These are phyloP conservation scores for Alternaria burnsii DNA, from an alignment of 2,329 filamentous ascomycete species.

Conservation along the genomic window DNA sequence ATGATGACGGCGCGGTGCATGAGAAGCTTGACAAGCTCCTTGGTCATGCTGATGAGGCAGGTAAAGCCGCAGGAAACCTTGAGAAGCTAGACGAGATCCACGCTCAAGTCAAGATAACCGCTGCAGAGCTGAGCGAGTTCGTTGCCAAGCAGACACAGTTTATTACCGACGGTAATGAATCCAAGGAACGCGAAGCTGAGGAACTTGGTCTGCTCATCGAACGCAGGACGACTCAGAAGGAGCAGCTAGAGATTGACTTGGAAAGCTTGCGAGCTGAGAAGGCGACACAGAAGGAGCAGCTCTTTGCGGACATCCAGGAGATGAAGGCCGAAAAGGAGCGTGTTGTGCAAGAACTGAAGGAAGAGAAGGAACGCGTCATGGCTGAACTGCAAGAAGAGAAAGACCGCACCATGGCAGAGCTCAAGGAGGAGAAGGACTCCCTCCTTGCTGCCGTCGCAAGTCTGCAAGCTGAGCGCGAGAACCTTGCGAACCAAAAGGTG, in stretches of 20 bases:
- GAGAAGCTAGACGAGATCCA: slow-evolving; percentile 89
- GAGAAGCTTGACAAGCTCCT: slow-evolving; percentile 66
- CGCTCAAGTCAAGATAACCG: slow-evolving; percentile 83
- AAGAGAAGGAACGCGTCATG: slow-evolving; percentile 54
- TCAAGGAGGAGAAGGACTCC: slow-evolving; percentile 56
- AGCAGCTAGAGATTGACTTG: slow-evolving; percentile 62
- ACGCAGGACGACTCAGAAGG: slow-evolving; percentile 72
- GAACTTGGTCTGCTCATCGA: slow-evolving; percentile 84
- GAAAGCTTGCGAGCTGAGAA: slow-evolving; percentile 59
- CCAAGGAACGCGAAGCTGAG: slow-evolving; percentile 79
- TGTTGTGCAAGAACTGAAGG: slow-evolving; percentile 46
- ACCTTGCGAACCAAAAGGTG: slow-evolving; percentile 78
- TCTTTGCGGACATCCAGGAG: slow-evolving; percentile 57
- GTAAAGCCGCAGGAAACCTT: slow-evolving; percentile 76
- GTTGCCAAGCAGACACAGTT: slow-evolving; percentile 78
- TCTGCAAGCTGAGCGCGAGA: slow-evolving; percentile 75
- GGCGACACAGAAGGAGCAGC: slow-evolving; percentile 69
- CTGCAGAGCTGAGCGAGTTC: slow-evolving; percentile 84
- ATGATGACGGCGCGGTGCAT: slow-evolving; percentile 62
- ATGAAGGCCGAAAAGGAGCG: slow-evolving; percentile 57
- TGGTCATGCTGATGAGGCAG: slow-evolving; percentile 67
- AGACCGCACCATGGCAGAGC: slow-evolving; percentile 44
- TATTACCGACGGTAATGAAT: slow-evolving; percentile 79
- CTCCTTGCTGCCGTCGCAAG: slow-evolving; percentile 63
- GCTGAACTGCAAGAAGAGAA: slow-evolving; percentile 47